Percentiles rank a stretch among this genome's conserved stretches.
phyloP scores from a whole-genome alignment of 2,329 filamentous ascomycete species.

The Exophiala mesophila region DNA sequence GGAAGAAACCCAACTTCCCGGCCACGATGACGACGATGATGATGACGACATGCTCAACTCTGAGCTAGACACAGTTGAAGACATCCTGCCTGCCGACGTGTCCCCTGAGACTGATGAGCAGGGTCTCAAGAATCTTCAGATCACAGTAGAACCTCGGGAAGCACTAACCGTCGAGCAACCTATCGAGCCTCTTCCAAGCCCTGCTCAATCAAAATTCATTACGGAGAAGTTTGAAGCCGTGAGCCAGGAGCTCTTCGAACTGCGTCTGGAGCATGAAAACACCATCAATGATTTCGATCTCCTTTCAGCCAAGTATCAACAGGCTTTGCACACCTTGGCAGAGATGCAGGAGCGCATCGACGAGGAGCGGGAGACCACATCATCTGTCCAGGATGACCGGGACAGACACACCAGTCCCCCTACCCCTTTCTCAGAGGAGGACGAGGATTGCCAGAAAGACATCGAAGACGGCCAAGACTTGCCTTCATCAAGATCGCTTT shows the following conservation, averaged over 20 bases:
- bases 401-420: constrained; percentile 50
- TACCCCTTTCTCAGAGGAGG: constrained; percentile 78
- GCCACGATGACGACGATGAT: constrained; percentile 29
- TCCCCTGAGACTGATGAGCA: constrained; percentile 28
- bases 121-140: constrained; percentile 36
- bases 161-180: constrained; percentile 47
- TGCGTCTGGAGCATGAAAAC: constrained; percentile 83
- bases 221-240: constrained; percentile 89
- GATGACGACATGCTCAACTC: constrained; percentile 15
- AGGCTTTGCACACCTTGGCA: constrained; percentile 73
- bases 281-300: constrained; percentile 75
- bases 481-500: constrained; percentile 85
- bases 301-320: constrained; percentile 84
- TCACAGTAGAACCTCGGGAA: constrained; percentile 34
- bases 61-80: constrained; percentile 24
- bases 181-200: constrained; percentile 55
- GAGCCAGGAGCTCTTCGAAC: constrained; percentile 83
- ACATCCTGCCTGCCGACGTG: constrained; percentile 14
- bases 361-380: constrained; percentile 60
- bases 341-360: constrained; percentile 82
- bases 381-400: constrained; percentile 38
- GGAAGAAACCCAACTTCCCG: constrained; percentile 37
- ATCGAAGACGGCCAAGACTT: constrained; percentile 61
- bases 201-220: constrained; percentile 78
- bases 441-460: constrained; percentile 52